Evolutionary conservation across 208 protist species (phyloP).

Genomic region (Tetramitus jugosus): DNA sequence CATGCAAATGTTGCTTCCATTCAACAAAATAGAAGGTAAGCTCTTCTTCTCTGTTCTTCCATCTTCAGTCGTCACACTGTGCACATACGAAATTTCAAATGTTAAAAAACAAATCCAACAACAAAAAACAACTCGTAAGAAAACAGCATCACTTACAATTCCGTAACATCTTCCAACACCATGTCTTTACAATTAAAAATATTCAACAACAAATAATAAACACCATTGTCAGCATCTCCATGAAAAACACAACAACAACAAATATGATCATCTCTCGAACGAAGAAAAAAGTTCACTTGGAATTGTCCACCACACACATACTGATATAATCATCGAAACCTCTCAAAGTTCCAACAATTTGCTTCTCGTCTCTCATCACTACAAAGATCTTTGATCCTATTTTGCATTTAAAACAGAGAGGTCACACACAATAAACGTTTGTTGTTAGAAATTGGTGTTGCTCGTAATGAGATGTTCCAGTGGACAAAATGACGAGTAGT

Average conservation of each 20-base stretch:
- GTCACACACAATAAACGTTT: too few species aligned
- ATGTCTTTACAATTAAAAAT: not conserved
- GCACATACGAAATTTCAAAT: not conserved
- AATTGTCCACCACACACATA: not conserved
- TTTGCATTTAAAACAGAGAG: too few species aligned
- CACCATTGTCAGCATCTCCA: not conserved
- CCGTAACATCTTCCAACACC: constrained; percentile 9
- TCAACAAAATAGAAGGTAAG: not conserved
- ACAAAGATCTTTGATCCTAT: constrained; percentile 12
- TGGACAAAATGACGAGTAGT: too few species aligned
- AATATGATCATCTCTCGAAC: not conserved
- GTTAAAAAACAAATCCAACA: too few species aligned
- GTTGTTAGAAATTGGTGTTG: too few species aligned
- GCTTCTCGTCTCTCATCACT: constrained; percentile 15
- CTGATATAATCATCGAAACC: constrained; percentile 23
- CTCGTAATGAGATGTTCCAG: too few species aligned
- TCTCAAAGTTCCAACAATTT: constrained; percentile 14
- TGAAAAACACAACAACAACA: not conserved
- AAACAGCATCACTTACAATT: not conserved
- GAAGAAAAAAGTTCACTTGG: not conserved
- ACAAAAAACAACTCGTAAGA: too few species aligned
- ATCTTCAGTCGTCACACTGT: not conserved
- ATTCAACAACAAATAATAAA: not conserved
- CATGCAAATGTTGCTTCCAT: constrained; percentile 1
- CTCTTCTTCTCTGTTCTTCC: not conserved